Evolutionary conservation across 148 eudicot species (phyloP).

Genomic region (Beta vulgaris): DNA sequence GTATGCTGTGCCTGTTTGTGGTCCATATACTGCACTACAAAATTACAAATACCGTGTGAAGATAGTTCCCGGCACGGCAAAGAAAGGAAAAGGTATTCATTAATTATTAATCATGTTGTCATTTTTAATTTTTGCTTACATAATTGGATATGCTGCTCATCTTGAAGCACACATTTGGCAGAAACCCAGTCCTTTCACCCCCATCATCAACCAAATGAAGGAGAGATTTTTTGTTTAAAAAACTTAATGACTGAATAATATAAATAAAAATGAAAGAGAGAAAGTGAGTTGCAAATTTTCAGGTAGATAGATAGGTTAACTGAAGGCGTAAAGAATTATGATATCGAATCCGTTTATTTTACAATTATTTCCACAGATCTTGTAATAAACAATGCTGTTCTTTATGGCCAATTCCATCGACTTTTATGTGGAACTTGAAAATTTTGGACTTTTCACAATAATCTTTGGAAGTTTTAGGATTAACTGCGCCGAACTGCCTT

Average conservation of each 20-base stretch:
- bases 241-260: not conserved
- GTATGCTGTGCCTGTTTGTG: conserved; percentile 96
- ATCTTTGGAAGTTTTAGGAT: not conserved
- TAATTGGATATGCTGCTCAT: not conserved
- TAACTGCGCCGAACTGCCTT: too few relatives aligned
- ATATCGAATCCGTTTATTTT: too few relatives aligned
- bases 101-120: not conserved
- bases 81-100: conserved; percentile 88
- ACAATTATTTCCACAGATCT: too few relatives aligned
- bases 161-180: not conserved
- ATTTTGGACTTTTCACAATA: too few relatives aligned
- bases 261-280: not conserved
- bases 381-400: too few relatives aligned
- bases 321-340: not conserved
- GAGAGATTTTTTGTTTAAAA: not conserved
- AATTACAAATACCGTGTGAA: conserved; percentile 89
- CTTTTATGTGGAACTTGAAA: not conserved
- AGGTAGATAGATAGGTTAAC: not conserved
- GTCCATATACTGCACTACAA: conserved; percentile 81
- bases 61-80: conserved; percentile 85
- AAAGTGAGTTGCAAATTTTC: not conserved
- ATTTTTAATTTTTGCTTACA: not conserved
- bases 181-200: not conserved
- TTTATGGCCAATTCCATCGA: too few relatives aligned
- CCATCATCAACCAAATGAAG: not conserved